These are phyloP conservation scores for Macrophomina pseudophaseolina DNA, from an alignment of 2,329 filamentous ascomycete species.

Conservation along the genomic window DNA sequence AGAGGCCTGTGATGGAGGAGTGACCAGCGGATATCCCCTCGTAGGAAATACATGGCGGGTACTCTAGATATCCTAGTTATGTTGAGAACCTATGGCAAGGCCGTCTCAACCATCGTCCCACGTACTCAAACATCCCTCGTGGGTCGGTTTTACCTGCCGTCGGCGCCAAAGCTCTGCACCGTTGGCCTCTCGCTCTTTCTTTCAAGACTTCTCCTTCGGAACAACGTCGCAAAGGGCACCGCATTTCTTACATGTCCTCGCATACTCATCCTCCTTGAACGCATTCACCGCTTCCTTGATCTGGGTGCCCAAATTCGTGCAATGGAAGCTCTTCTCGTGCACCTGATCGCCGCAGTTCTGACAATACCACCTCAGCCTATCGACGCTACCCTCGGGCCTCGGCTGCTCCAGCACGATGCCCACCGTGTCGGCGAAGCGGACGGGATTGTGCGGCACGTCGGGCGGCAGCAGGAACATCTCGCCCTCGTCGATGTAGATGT, in stretches of 20 bases:
- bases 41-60: neutral
- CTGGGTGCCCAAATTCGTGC: conserved; percentile 88
- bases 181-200: neutral
- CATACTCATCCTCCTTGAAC: conserved; percentile 73
- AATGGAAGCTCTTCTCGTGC: conserved; percentile 85
- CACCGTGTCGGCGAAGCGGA: conserved; percentile 92
- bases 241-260: conserved; percentile 77
- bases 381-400: conserved; percentile 70
- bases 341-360: conserved; percentile 71
- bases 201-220: conserved; percentile 50
- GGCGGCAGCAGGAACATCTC: conserved; percentile 91
- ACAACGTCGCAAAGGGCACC: conserved; percentile 75
- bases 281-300: conserved; percentile 88
- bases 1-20: conserved; percentile 68
- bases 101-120: neutral
- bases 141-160: too few relatives aligned
- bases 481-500: conserved; percentile 88
- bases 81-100: too few relatives aligned
- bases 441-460: conserved; percentile 96
- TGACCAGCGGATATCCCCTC: neutral
- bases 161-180: too few relatives aligned
- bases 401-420: conserved; percentile 90
- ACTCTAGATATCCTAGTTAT: neutral
- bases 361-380: conserved; percentile 93
- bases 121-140: too few relatives aligned